phyloP scores from a whole-genome alignment of 1,284 basidiomycete genomes.

The Boletus sp. region DNA sequence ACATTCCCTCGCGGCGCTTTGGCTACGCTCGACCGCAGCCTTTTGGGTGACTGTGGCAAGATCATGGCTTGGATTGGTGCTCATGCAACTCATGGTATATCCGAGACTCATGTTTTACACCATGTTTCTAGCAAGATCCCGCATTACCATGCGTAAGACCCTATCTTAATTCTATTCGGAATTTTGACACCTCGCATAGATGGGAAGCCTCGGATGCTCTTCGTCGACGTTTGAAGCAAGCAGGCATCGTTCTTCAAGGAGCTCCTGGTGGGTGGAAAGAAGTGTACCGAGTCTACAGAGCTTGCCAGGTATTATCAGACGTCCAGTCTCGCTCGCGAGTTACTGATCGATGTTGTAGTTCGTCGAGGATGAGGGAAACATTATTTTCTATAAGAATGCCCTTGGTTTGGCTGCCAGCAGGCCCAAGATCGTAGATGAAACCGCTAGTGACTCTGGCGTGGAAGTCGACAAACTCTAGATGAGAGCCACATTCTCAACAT shows the following conservation, averaged over 20 bases:
- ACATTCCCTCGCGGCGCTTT: constrained; percentile 95
- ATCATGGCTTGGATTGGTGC: constrained; percentile 77
- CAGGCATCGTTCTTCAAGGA: constrained; percentile 60
- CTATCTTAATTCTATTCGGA: background rate
- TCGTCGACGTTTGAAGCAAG: constrained; percentile 70
- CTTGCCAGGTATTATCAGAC: constrained; percentile 57
- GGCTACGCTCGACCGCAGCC: constrained; percentile 85
- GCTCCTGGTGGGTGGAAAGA: constrained; percentile 76
- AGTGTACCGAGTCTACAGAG: constrained; percentile 66
- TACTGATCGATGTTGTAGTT: constrained; percentile 47
- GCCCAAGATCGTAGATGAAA: constrained; percentile 58
- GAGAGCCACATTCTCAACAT: background rate
- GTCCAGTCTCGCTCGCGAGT: constrained; percentile 1
- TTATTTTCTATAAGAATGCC: constrained; percentile 91
- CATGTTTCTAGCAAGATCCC: constrained; percentile 93
- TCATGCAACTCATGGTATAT: constrained; percentile 81
- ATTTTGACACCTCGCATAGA: constrained; percentile 30
- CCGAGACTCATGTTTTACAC: constrained; percentile 90
- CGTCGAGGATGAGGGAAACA: constrained; percentile 88
- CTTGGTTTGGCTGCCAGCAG: constrained; percentile 72
- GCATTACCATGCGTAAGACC: constrained; percentile 74
- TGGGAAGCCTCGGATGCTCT: constrained; percentile 93
- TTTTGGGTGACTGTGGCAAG: constrained; percentile 76
- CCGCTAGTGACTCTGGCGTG: constrained; percentile 81
- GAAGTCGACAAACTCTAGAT: constrained; percentile 53